These are phyloP conservation scores for Candida saitoana DNA, from an alignment of 805 yeast species.

Conservation along the genomic window DNA sequence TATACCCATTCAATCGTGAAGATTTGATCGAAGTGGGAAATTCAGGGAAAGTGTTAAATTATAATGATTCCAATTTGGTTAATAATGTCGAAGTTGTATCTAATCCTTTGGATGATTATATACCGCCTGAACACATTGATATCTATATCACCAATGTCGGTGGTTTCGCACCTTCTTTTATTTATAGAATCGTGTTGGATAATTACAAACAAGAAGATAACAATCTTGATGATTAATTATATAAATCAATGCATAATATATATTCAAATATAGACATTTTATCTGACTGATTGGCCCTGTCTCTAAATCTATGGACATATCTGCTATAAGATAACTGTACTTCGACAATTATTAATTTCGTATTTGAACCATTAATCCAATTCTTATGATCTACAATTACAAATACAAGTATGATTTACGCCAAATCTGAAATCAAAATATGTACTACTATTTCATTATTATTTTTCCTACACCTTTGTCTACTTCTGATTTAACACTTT, in stretches of 20 bases:
- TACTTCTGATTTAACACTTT: too few relatives aligned
- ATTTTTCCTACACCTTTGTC: too few relatives aligned
- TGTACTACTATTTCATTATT: too few relatives aligned
- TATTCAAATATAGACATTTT: too few relatives aligned
- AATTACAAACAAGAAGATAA: conserved; percentile 87
- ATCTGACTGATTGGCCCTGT: too few relatives aligned
- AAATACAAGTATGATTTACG: too few relatives aligned
- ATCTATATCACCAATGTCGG: conserved; percentile 93
- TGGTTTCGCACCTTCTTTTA: conserved; percentile 93
- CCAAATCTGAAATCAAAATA: too few relatives aligned
- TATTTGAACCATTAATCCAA: too few relatives aligned
- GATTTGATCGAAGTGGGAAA: conserved; percentile 87
- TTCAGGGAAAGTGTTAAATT: conserved; percentile 81
- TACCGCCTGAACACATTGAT: conserved; percentile 91
- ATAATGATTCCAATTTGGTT: conserved; percentile 63
- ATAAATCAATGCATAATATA: conserved; percentile 1
- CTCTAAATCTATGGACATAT: too few relatives aligned
- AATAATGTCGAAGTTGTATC: conserved; percentile 71
- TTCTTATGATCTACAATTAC: too few relatives aligned
- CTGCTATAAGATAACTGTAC: too few relatives aligned
- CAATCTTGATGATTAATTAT: conserved; percentile 39
- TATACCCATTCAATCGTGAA: conserved; percentile 85
- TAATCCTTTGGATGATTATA: conserved; percentile 86
- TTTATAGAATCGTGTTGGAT: conserved; percentile 91
- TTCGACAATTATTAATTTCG: too few relatives aligned